A percentile compares a stretch with the other conserved stretches of the same genome.
Conservation (phyloP, 2,329 filamentous ascomycete species). For the Cladosporium sp. region DNA sequence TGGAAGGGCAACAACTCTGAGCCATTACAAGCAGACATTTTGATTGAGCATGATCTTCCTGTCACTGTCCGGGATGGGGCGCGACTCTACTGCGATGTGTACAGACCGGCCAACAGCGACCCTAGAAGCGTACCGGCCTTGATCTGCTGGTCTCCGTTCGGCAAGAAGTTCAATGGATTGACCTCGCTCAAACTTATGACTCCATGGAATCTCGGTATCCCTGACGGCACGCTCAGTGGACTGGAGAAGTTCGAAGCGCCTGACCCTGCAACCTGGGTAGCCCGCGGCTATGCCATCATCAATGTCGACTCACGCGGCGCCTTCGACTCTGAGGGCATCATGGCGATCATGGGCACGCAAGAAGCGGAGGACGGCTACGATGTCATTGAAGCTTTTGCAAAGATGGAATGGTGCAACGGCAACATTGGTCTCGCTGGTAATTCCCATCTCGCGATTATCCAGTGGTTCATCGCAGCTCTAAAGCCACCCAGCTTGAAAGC, state of each 20-base stretch:
- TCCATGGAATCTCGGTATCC: not conserved
- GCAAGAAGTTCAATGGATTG: conserved; percentile 6
- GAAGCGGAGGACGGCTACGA: conserved; percentile 39
- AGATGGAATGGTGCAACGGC: conserved; percentile 37
- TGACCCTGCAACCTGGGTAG: conserved; percentile 31
- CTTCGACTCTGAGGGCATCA: conserved; percentile 29
- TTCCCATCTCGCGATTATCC: conserved; percentile 16
- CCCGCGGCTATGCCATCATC: conserved; percentile 29
- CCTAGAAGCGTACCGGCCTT: not conserved
- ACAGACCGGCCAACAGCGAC: not conserved
- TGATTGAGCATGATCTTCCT: conserved; percentile 2
- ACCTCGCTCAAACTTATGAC: conserved; percentile 1
- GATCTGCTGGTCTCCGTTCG: conserved; percentile 5
- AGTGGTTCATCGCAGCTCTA: conserved; percentile 35
- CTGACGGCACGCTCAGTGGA: not conserved
- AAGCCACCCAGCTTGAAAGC: conserved; percentile 38
- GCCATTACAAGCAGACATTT: not conserved
- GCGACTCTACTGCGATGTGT: conserved; percentile 1
- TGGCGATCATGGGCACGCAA: conserved; percentile 31
- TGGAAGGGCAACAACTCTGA: not conserved
- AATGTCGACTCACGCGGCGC: conserved; percentile 28
- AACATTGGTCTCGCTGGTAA: conserved; percentile 37
- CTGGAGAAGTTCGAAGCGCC: conserved; percentile 26
- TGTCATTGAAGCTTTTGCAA: conserved; percentile 33
- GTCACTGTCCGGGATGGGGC: not conserved